Percentiles rank a stretch among this genome's conserved stretches.
phyloP scores from a whole-genome alignment of 257 asterid species.

The Solanum medicagineum region DNA sequence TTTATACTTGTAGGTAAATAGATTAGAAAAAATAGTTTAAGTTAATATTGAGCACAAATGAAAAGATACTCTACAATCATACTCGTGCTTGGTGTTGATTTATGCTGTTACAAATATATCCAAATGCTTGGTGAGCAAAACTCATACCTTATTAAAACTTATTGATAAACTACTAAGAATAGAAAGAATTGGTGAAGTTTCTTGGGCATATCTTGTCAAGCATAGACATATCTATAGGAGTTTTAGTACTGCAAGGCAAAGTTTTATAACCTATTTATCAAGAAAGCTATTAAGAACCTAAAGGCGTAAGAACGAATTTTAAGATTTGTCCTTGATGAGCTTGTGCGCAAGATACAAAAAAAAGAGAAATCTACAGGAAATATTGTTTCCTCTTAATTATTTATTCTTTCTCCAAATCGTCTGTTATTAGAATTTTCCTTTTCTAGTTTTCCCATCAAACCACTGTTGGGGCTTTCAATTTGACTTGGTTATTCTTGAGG shows the following conservation, averaged over 20 bases:
- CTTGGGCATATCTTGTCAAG: background rate
- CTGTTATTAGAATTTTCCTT: background rate
- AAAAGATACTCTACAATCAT: background rate
- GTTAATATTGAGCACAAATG: background rate
- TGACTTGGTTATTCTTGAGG: background rate
- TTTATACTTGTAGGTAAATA: background rate
- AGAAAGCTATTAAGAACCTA: background rate
- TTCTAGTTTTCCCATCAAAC: background rate
- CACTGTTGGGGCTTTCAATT: background rate
- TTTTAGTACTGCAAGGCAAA: background rate
- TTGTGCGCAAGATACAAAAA: background rate
- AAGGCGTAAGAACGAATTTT: background rate
- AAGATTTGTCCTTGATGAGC: background rate
- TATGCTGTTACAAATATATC: background rate
- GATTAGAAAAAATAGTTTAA: background rate
- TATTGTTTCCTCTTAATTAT: background rate
- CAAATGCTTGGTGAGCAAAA: background rate
- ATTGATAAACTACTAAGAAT: background rate
- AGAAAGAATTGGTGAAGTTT: background rate
- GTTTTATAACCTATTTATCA: background rate
- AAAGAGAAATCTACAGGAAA: too few species aligned
- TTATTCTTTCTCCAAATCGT: background rate
- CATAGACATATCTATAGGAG: too few species aligned
- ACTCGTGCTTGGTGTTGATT: too few species aligned
- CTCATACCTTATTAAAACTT: background rate